Conservation (phyloP, 352 stramenopile genomes). For the Peronospora belbahrii region DNA sequence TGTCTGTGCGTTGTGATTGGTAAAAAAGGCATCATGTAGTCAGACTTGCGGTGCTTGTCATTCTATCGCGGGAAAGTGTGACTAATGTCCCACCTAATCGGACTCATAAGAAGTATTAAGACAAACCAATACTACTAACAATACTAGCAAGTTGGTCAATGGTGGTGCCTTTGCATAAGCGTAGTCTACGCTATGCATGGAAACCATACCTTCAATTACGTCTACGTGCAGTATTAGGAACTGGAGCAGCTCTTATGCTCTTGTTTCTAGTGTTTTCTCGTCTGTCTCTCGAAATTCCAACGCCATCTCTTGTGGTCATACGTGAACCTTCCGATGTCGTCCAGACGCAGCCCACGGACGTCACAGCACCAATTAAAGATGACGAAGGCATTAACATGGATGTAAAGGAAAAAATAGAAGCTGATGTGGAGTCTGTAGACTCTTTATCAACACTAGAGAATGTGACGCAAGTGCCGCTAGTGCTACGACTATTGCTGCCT, state of each 20-base stretch:
- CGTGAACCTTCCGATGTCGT: constrained; percentile 8
- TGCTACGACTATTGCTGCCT: constrained; percentile 60
- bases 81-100: too few species aligned
- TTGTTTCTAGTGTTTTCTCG: constrained; percentile 53
- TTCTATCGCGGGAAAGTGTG: background rate
- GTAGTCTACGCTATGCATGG: constrained; percentile 50
- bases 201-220: constrained; percentile 58
- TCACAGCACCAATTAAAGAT: constrained; percentile 1
- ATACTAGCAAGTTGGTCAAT: background rate
- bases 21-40: constrained; percentile 2
- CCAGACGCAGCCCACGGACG: background rate
- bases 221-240: constrained; percentile 32
- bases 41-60: background rate
- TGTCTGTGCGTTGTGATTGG: constrained; percentile 3
- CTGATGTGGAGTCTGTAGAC: background rate
- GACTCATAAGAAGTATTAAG: too few species aligned
- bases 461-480: constrained; percentile 25
- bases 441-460: background rate
- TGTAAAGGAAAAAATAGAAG: background rate
- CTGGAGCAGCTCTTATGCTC: constrained; percentile 36
- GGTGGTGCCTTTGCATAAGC: constrained; percentile 59
- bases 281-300: constrained; percentile 2
- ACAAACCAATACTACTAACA: too few species aligned
- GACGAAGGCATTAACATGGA: constrained; percentile 13
- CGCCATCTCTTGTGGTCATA: constrained; percentile 4